Evolutionary conservation across 2,329 filamentous ascomycete species (phyloP).

Genomic region (Zymoseptoria tritici): DNA sequence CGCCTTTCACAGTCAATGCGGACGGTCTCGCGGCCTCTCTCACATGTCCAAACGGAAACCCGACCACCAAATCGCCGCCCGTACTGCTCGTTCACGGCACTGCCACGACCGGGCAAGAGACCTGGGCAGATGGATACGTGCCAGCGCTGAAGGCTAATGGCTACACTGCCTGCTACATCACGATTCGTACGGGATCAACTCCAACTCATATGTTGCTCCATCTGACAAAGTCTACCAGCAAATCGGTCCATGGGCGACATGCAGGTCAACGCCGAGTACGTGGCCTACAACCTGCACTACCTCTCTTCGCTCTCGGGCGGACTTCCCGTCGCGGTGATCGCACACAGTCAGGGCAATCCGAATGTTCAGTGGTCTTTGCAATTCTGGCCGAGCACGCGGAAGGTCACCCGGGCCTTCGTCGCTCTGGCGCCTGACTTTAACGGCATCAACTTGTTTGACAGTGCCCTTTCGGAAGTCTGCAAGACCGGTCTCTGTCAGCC

Average conservation of each 20-base stretch:
- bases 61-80: conserved; percentile 18
- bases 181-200: conserved; percentile 16
- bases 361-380: conserved; percentile 27
- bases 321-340: conserved; percentile 21
- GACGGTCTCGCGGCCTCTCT: conserved; percentile 20
- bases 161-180: conserved; percentile 28
- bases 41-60: conserved; percentile 26
- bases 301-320: conserved; percentile 22
- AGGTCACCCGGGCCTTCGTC: conserved; percentile 21
- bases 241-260: conserved; percentile 27
- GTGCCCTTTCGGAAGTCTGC: conserved; percentile 19
- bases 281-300: conserved; percentile 26
- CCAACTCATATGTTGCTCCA: background rate
- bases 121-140: conserved; percentile 25
- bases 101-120: conserved; percentile 21
- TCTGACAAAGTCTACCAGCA: conserved; percentile 7
- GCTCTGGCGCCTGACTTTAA: conserved; percentile 25
- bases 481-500: conserved; percentile 22
- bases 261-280: conserved; percentile 27
- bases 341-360: conserved; percentile 26
- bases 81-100: conserved; percentile 28
- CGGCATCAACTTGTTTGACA: conserved; percentile 21
- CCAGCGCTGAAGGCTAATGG: conserved; percentile 23
- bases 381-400: conserved; percentile 26
- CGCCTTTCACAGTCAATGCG: conserved; percentile 21